These are phyloP conservation scores for Leucaena leucocephala DNA, from an alignment of 306 rosid genomes.

Conservation along the genomic window DNA sequence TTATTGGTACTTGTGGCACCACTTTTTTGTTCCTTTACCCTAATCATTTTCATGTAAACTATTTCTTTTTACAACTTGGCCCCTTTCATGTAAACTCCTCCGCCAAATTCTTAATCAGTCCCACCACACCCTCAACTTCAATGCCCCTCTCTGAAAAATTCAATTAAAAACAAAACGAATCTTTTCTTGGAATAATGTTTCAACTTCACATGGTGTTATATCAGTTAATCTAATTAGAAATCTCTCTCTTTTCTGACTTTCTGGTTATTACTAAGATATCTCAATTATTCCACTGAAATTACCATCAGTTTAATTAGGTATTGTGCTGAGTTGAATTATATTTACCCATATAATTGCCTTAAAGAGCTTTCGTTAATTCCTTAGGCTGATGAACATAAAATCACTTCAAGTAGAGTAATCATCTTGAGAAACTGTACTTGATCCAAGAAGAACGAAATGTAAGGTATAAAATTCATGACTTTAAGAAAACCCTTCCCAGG, in stretches of 20 bases:
- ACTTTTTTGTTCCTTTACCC: neutral
- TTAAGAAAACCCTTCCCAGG: too few relatives aligned
- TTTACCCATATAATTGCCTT: neutral
- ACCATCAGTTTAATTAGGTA: neutral
- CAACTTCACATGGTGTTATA: neutral
- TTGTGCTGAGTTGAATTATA: neutral
- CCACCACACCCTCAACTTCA: neutral
- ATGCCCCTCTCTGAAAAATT: neutral
- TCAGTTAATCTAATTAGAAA: neutral
- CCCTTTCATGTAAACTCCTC: neutral
- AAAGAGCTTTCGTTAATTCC: neutral
- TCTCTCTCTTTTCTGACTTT: neutral
- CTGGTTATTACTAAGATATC: neutral
- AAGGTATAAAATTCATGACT: neutral
- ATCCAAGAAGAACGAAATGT: neutral
- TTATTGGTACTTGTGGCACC: constrained; percentile 2
- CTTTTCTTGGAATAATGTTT: constrained; percentile 16
- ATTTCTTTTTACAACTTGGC: neutral
- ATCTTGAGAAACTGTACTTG: neutral
- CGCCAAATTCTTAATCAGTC: neutral
- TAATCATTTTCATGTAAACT: neutral
- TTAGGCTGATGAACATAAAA: neutral
- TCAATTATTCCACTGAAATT: neutral
- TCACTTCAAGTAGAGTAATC: neutral
- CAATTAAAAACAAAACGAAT: neutral